phyloP scores from a whole-genome alignment of 305 asterid genomes.

The Plantago rigida region DNA sequence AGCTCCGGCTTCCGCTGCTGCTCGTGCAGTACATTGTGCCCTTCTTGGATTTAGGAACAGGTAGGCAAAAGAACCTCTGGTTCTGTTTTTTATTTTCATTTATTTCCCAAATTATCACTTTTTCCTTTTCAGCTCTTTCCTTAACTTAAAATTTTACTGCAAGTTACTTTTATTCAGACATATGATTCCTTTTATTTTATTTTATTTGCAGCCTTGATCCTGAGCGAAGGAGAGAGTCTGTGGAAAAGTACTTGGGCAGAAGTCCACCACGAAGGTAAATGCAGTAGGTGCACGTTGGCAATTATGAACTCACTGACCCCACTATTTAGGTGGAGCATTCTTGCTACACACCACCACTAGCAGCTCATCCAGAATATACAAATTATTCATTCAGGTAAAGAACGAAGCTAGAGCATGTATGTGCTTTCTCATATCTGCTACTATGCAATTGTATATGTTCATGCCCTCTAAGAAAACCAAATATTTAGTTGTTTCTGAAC shows the following conservation, averaged over 20 bases:
- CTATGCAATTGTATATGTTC: conserved; percentile 8
- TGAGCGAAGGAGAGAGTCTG: conserved; percentile 82
- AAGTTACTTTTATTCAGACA: conserved; percentile 3
- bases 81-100: too few relatives aligned
- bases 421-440: neutral
- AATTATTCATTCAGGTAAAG: conserved; percentile 20
- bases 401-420: conserved; percentile 1
- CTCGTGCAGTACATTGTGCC: conserved; percentile 76
- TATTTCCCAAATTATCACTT: too few relatives aligned
- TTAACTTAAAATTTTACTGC: neutral
- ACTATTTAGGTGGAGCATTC: conserved; percentile 24
- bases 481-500: neutral
- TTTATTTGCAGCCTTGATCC: conserved; percentile 79
- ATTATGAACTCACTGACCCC: conserved; percentile 1
- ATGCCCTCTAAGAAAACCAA: neutral
- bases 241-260: conserved; percentile 74
- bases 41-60: conserved; percentile 92
- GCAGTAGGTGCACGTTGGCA: conserved; percentile 40
- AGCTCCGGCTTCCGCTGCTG: conserved; percentile 94
- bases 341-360: neutral
- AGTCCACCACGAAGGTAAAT: conserved; percentile 42
- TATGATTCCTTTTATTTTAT: conserved; percentile 5
- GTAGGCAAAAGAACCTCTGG: conserved; percentile 24
- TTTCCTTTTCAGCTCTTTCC: too few relatives aligned
- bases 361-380: conserved; percentile 19